These are phyloP conservation scores for Colletotrichum sp. DNA, from an alignment of 2,329 filamentous ascomycete species.

Conservation along the genomic window DNA sequence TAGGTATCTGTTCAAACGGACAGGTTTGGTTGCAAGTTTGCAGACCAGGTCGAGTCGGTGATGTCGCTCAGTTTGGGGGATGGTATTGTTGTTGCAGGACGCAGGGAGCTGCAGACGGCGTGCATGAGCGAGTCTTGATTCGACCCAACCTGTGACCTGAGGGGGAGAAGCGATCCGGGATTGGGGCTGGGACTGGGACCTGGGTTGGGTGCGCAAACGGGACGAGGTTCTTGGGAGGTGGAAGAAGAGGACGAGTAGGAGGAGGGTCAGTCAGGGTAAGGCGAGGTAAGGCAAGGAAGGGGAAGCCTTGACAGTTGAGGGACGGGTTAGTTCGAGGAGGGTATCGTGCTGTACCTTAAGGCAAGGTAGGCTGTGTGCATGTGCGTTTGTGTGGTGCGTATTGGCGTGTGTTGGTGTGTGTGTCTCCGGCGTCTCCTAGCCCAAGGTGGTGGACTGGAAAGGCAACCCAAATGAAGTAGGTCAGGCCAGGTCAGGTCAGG, in stretches of 20 bases:
- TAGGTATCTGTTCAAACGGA: background rate
- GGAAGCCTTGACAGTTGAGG: background rate
- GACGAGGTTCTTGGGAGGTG: background rate
- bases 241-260: background rate
- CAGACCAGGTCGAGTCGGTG: background rate
- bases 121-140: conserved; percentile 15
- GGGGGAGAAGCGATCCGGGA: background rate
- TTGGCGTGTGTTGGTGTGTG: background rate
- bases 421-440: background rate
- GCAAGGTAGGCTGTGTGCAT: background rate
- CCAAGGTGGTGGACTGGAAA: background rate
- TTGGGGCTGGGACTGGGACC: background rate
- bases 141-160: background rate
- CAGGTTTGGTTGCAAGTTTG: background rate
- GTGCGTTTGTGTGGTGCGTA: background rate
- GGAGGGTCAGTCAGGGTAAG: background rate
- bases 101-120: background rate
- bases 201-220: background rate
- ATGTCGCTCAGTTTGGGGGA: background rate
- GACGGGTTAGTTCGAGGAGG: background rate
- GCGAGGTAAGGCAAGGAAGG: background rate
- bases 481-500: background rate
- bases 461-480: background rate
- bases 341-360: background rate
- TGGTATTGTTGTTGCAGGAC: conserved; percentile 16